Evolutionary conservation across 2,329 filamentous ascomycete species (phyloP).

Genomic region (Sporothrix dimorphospora): DNA sequence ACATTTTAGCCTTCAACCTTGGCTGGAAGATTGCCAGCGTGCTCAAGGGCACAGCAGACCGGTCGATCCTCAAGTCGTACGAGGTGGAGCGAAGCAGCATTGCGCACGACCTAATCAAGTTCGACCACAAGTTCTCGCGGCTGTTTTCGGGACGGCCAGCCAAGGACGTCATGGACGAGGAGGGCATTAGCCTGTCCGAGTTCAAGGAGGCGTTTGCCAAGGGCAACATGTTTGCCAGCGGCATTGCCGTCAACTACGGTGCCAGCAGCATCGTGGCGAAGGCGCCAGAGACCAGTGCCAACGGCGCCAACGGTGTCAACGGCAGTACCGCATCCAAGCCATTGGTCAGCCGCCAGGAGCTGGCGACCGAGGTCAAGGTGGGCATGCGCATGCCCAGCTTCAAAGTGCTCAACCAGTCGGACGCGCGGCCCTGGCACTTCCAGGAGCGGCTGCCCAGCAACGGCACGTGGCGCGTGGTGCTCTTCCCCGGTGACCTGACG

Average conservation of each 20-base stretch:
- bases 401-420: constrained; percentile 62
- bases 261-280: constrained; percentile 60
- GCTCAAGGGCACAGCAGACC: constrained; percentile 48
- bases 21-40: constrained; percentile 60
- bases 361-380: constrained; percentile 51
- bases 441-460: constrained; percentile 58
- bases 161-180: constrained; percentile 62
- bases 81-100: constrained; percentile 58
- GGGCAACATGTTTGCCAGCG: constrained; percentile 62
- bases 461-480: constrained; percentile 59
- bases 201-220: constrained; percentile 65
- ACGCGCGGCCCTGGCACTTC: constrained; percentile 60
- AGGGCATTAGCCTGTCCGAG: constrained; percentile 63
- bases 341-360: constrained; percentile 39
- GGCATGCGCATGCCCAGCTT: constrained; percentile 63
- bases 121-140: constrained; percentile 61
- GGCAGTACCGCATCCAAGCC: background rate
- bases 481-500: constrained; percentile 62
- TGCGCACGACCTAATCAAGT: constrained; percentile 67
- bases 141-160: constrained; percentile 61
- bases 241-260: constrained; percentile 62
- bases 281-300: constrained; percentile 33
- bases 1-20: constrained; percentile 50
- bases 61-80: constrained; percentile 54
- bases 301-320: background rate